These are phyloP conservation scores for Zygosaccharomyces pseudobailii DNA, from an alignment of 1,139 yeast genomes.

Conservation along the genomic window DNA sequence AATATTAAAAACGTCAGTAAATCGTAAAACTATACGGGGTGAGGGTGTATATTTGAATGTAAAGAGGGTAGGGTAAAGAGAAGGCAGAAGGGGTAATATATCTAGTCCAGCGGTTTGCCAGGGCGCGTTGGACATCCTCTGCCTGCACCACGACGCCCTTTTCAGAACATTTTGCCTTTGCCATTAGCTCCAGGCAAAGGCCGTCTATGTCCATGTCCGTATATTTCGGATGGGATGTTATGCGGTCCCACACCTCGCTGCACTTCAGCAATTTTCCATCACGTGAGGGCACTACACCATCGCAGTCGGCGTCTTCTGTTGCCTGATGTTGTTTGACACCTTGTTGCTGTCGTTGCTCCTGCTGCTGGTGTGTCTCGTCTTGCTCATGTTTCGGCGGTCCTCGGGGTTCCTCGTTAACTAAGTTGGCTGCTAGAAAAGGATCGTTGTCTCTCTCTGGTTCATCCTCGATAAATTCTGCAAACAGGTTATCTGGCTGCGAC, in stretches of 20 bases:
- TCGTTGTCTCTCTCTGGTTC: slow-evolving; percentile 10
- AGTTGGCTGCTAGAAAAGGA: slow-evolving; percentile 6
- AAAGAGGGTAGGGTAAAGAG: neutral
- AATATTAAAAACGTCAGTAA: neutral
- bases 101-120: slow-evolving; percentile 33
- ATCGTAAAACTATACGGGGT: neutral
- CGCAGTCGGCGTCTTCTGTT: slow-evolving; percentile 24
- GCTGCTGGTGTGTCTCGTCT: slow-evolving; percentile 1
- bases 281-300: slow-evolving; percentile 48
- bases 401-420: slow-evolving; percentile 20
- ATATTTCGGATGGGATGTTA: slow-evolving; percentile 91
- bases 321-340: neutral
- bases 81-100: neutral
- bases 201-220: slow-evolving; percentile 92
- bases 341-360: neutral
- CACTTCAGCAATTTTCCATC: slow-evolving; percentile 58
- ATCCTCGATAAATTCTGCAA: slow-evolving; percentile 11
- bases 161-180: slow-evolving; percentile 95
- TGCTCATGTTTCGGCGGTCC: neutral
- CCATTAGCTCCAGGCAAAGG: slow-evolving; percentile 77
- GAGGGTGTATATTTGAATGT: neutral
- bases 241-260: slow-evolving; percentile 94
- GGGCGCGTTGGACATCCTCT: slow-evolving; percentile 65
- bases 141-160: slow-evolving; percentile 82
- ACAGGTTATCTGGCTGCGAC: slow-evolving; percentile 8